phyloP scores from a whole-genome alignment of 208 protist species.

The Wallacemonas sp. region DNA sequence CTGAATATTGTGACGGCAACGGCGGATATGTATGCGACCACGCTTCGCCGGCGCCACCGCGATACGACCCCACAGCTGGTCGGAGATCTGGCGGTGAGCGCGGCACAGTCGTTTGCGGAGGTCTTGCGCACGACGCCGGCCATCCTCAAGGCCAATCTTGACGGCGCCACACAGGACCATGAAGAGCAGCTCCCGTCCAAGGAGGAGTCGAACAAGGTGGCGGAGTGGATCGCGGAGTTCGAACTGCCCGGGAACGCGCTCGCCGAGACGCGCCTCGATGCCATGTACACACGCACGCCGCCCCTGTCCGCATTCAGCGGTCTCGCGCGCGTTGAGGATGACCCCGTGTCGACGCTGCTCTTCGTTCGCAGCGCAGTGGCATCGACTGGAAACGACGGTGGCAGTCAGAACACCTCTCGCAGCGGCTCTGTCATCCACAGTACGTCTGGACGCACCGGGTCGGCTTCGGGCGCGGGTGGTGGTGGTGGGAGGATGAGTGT shows the following conservation, averaged over 20 bases:
- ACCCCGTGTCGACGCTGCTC: not conserved
- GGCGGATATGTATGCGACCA: conserved; percentile 14
- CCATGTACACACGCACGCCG: conserved; percentile 14
- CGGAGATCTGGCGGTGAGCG: not conserved
- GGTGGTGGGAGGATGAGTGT: not conserved
- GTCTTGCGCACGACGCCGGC: conserved; percentile 2
- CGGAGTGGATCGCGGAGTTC: conserved; percentile 48
- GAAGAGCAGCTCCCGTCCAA: conserved; percentile 1
- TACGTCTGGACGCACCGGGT: not conserved
- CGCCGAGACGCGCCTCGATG: conserved; percentile 14
- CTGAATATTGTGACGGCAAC: conserved; percentile 20
- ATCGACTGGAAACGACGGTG: not conserved
- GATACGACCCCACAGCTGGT: not conserved
- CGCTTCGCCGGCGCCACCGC: not conserved
- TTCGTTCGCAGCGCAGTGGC: conserved; percentile 11
- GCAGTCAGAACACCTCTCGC: not conserved
- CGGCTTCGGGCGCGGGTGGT: too few species aligned
- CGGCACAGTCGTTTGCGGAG: not conserved
- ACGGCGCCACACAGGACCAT: conserved; percentile 3
- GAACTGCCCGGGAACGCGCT: conserved; percentile 12
- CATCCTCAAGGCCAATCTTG: conserved; percentile 7
- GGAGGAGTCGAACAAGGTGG: conserved; percentile 33
- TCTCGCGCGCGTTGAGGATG: not conserved
- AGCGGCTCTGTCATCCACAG: not conserved
- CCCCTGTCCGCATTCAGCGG: not conserved